Base-by-base conservation (phyloP, 2,329 filamentous ascomycete genomes). In the Beauveria australis region DNA sequence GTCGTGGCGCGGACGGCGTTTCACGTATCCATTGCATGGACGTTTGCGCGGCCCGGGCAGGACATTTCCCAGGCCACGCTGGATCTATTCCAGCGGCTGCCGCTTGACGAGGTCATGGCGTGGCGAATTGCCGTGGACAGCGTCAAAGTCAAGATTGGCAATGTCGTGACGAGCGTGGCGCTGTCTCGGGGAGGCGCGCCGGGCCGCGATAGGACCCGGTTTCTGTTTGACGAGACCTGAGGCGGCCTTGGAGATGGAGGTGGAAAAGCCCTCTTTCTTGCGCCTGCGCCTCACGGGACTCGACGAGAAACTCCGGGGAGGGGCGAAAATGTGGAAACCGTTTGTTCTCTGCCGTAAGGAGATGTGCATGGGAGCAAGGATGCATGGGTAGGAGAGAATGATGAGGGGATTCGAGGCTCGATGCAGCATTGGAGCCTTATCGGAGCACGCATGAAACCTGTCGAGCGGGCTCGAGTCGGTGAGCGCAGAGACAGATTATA, bases 21-120 rank as follows among this genome's bases (percentile, higher is more conserved):
- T 69, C 94, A 99, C 73, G 77, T 97, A 62, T 96, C 92, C 51
- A 84, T 99, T 60, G 94, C 88, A 0, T 97, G 93, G 94, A 88
- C 83, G 1, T 79, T 93, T 63, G 73, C 78, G 10, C 71, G 76
- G 47, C 86, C 84, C 0, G 76, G 72, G 6, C 62, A 74, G 3
- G 77, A 80, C 40, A 54, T 68, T 67, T 64, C 68, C 2, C 59
- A 69, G 5, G 65, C 64, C 30, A 70, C 67, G 1, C 62, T 71
- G 8, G 55, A 63, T 19, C 49, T 71, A 0, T 70, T 73, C 40
- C 61, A 61, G 30, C 37, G 65, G 7, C 28, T 64, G 33, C 65
- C 64, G 41, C 73, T 69, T 51, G 61, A 60, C 14, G 68, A 64
- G 3, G 67, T 83, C 12, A 67, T 64, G 10, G 68, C 67, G 0